Evolutionary conservation across 495 filamentous ascomycete genomes (phyloP), one percentile per base, ranked within the genome.

Genomic region (Daldinia childiae): DNA sequence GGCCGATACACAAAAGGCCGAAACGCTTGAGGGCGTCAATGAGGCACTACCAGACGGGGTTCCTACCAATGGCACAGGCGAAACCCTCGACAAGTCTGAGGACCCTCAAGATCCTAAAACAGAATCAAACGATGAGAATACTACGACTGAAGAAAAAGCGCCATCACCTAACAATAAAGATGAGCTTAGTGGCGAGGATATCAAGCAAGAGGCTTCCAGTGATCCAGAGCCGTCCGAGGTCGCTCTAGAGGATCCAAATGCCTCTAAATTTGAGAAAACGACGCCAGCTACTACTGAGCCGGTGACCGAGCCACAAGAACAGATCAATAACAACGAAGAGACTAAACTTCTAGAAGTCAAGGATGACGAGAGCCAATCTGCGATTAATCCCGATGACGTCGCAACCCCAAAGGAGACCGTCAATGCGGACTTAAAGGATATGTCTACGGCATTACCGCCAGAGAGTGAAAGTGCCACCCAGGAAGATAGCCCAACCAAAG

Each of bases 31-130:
- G 1, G 60, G 15, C 29, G 6, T 4, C 8, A 32, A 12, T n/a
- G 61, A 66, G 19, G n/a, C 15, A 27, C 0, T 32, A 21, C 2
- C 58, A 34, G 54, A 68, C 6, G 62, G 58, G n/a, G 32, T 14
- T 7, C 48, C 61, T 29, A n/a, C 56, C 14, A 14, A 17, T 21
- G 3, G 19, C 9, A 21, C 43, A 14, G 8, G 19, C 3, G 43
- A 48, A 48, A 48, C 7, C 17, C 43, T 48, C 9, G 19, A 48
- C 0, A 12, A 48, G 19, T 14, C 43, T 1, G 21, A 48, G 19
- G 43, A 6, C 9, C 19, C 17, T 48, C 17, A 48, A 24, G 43
- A 48, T 48, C 43, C 43, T 48, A 24, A 21, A 24, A 24, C 43
- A 3, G 43, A 48, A 48, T 11, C 21, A 14, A 48, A 21, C 9